Percentiles rank a stretch among this genome's conserved stretches.
Evolutionary conservation across 495 filamentous ascomycete species (phyloP).

Genomic region (Opeltia flavorubescens): DNA sequence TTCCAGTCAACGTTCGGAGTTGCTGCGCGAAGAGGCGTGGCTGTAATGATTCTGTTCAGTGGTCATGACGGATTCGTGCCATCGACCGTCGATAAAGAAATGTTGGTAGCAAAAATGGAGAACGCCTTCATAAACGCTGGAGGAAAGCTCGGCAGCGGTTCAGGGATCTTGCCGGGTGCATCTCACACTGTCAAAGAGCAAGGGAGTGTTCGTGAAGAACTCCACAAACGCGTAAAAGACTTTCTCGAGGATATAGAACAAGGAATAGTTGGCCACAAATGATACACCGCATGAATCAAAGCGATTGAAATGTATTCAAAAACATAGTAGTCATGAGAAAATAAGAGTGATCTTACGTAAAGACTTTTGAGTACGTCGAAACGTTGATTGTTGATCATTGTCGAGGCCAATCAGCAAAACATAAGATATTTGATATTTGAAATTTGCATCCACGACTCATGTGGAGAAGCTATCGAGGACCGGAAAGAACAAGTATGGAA

Average conservation of each 20-base stretch:
- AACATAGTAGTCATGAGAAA: no score
- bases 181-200: constrained; percentile 44
- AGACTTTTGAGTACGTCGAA: no score
- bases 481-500: neutral
- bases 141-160: constrained; percentile 36
- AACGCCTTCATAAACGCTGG: constrained; percentile 26
- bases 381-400: no score
- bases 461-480: neutral
- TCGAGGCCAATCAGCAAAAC: no score
- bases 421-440: no score
- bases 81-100: constrained; percentile 43
- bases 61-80: constrained; percentile 63
- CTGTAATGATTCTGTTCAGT: constrained; percentile 44
- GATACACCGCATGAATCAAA: no score
- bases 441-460: no score
- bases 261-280: no score
- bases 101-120: constrained; percentile 51
- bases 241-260: constrained; percentile 41
- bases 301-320: no score
- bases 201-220: constrained; percentile 31
- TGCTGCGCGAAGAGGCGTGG: constrained; percentile 25
- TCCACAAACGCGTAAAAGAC: constrained; percentile 38
- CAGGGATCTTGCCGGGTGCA: constrained; percentile 45
- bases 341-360: no score
- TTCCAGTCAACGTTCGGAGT: constrained; percentile 51